Percentiles rank a stretch among this genome's conserved stretches.
These are phyloP conservation scores for Neurospora terricola DNA, from an alignment of 495 filamentous ascomycete genomes.

Conservation along the genomic window DNA sequence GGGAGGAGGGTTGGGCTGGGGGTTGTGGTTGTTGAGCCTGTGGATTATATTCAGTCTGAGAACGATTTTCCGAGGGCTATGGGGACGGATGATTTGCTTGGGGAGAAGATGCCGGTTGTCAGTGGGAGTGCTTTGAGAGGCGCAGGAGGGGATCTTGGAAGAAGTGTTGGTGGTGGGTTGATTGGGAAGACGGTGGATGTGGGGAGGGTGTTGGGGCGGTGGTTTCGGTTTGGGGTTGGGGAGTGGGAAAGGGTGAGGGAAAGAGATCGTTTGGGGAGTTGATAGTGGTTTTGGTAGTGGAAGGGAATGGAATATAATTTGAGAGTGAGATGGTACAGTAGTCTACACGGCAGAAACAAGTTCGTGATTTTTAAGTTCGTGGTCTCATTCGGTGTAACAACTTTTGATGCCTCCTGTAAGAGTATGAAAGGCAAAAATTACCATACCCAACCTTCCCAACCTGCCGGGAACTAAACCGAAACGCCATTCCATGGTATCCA, in stretches of 20 bases:
- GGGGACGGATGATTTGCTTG: conserved; percentile 37
- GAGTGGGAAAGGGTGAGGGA: conserved; percentile 21
- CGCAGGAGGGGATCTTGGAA: conserved; percentile 32
- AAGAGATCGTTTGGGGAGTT: not conserved
- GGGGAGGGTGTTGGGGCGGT: conserved; percentile 53
- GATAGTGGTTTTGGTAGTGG: not conserved
- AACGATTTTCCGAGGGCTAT: conserved; percentile 4
- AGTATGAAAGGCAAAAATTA: not conserved
- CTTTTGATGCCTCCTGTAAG: not conserved
- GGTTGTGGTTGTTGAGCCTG: conserved; percentile 26
- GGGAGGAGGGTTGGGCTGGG: conserved; percentile 33
- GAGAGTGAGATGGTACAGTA: not conserved
- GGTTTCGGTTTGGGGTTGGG: conserved; percentile 53
- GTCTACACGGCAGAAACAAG: not conserved
- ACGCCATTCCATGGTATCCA: conserved; percentile 17
- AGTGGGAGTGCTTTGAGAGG: conserved; percentile 44
- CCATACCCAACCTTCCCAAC: not conserved
- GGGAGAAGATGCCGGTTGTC: conserved; percentile 51
- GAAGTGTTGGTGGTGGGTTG: conserved; percentile 38
- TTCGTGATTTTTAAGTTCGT: not conserved
- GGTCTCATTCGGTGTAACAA: not conserved
- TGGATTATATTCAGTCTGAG: too few species aligned
- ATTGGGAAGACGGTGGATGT: conserved; percentile 59
- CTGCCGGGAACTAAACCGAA: conserved; percentile 15
- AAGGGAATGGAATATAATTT: not conserved